Evolutionary conservation across 2,329 filamentous ascomycete genomes (phyloP).

Genomic region (Emericellopsis atlantica): DNA sequence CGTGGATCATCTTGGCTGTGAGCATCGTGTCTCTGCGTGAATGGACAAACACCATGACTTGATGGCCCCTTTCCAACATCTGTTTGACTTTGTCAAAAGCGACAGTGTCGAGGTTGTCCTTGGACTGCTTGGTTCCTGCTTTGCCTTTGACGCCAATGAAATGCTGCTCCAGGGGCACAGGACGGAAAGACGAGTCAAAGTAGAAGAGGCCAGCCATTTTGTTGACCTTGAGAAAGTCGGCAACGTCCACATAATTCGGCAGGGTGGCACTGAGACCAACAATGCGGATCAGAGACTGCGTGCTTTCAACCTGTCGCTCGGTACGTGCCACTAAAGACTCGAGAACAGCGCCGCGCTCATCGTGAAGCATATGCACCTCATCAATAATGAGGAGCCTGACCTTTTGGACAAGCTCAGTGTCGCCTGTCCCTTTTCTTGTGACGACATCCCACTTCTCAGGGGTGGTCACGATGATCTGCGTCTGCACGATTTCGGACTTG

Average conservation of each 20-base stretch:
- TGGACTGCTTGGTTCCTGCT: slow-evolving; percentile 63
- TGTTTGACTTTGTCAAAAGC: slow-evolving; percentile 91
- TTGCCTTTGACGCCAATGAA: slow-evolving; percentile 96
- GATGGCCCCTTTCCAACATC: slow-evolving; percentile 85
- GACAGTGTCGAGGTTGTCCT: slow-evolving; percentile 78
- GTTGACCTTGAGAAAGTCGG: slow-evolving; percentile 95
- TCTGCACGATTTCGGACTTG: slow-evolving; percentile 88
- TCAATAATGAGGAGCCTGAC: slow-evolving; percentile 94
- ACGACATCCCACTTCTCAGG: slow-evolving; percentile 99
- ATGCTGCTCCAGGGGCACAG: slow-evolving; percentile 91
- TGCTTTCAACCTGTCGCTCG: slow-evolving; percentile 92
- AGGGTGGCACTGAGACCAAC: slow-evolving; percentile 90
- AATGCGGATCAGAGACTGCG: slow-evolving; percentile 91
- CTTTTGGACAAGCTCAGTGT: slow-evolving; percentile 95
- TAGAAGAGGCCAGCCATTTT: slow-evolving; percentile 88
- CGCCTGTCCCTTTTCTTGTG: slow-evolving; percentile 90
- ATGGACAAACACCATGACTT: slow-evolving; percentile 99
- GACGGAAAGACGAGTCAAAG: slow-evolving; percentile 90
- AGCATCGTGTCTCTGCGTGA: slow-evolving; percentile 87
- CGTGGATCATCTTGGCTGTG: slow-evolving; percentile 73
- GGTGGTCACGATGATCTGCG: slow-evolving; percentile 96
- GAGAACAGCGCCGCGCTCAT: slow-evolving; percentile 89
- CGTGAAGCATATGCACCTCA: slow-evolving; percentile 98
- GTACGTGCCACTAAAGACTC: slow-evolving; percentile 94
- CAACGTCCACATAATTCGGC: slow-evolving; percentile 92